Conservation (phyloP, 345 rosid genomes). For the Arabidopsis thaliana region TAIR10.1 NC_003074.8:9494501-9495000, state of each 20-base stretch:
- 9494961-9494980: neutral
- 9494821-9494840: too few species aligned
- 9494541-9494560: neutral
- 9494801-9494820: neutral
- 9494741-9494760: neutral
- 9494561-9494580: too few species aligned
- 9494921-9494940: constrained; percentile 45
- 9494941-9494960: constrained; percentile 45
- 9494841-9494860: neutral
- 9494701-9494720: neutral
- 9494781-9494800: neutral
- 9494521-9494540: constrained; percentile 22
- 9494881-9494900: neutral
- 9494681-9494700: neutral
- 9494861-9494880: neutral
- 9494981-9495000: neutral
- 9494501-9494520: constrained; percentile 35
- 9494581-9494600: too few species aligned
- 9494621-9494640: neutral
- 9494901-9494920: constrained; percentile 41
- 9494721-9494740: neutral
- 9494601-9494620: neutral
- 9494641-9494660: neutral
- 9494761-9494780: constrained; percentile 5
- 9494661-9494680: neutral